Conservation (phyloP, 1,139 yeast species). For the Blastobotrys ciferrii region DNA sequence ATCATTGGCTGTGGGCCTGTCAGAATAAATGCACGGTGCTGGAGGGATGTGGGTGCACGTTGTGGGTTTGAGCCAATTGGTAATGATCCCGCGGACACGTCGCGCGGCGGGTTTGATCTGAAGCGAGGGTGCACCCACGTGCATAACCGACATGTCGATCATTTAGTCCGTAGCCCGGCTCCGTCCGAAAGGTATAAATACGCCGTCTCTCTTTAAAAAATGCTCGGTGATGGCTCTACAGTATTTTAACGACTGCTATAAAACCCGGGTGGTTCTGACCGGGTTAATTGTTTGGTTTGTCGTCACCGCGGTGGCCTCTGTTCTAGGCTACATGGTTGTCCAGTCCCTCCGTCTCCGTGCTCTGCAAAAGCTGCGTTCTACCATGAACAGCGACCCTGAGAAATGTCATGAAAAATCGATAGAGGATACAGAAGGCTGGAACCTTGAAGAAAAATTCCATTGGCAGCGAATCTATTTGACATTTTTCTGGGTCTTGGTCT, state of each 20-base stretch:
- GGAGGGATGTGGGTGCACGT: background rate
- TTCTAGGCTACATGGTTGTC: background rate
- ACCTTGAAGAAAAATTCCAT: conserved; percentile 6
- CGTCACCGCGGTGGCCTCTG: background rate
- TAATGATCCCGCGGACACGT: background rate
- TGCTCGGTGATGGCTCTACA: background rate
- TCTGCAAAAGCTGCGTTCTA: background rate
- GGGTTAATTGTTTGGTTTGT: conserved; percentile 6
- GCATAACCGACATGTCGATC: background rate
- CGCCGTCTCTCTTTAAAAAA: background rate
- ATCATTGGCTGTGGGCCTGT: background rate
- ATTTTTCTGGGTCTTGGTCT: conserved; percentile 8
- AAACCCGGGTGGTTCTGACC: conserved; percentile 2
- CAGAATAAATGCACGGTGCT: background rate
- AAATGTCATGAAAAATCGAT: background rate
- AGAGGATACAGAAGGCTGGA: background rate
- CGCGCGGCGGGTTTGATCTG: background rate
- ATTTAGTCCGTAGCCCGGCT: background rate
- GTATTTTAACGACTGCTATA: conserved; percentile 4
- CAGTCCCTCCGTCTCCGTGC: background rate
- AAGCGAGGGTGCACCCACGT: conserved; percentile 1
- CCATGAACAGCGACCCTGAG: background rate
- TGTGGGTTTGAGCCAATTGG: background rate
- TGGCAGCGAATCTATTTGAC: conserved; percentile 7
- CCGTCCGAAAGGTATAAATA: background rate